A percentile compares a stretch with the other conserved stretches of the same genome.
Conservation (phyloP, 225 moss, liverwort and hornwort genomes). For the Thuidium tamariscinum region DNA sequence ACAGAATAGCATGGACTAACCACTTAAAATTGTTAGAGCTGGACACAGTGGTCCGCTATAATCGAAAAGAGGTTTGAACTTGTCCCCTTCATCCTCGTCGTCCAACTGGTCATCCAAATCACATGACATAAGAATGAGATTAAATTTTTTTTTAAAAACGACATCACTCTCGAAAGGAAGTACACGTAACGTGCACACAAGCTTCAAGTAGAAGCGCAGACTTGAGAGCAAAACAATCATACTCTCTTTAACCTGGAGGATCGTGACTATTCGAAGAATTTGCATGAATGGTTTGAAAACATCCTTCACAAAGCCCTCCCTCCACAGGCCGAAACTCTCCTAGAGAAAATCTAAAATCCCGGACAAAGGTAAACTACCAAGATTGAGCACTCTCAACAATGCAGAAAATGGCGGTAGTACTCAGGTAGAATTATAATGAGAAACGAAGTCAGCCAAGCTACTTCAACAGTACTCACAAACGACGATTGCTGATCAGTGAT, state of each 20-base stretch:
- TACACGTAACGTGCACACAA: neutral
- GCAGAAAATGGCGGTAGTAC: neutral
- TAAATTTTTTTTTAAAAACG: neutral
- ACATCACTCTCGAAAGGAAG: neutral
- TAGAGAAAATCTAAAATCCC: neutral
- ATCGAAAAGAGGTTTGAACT: constrained; percentile 34
- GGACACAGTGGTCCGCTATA: constrained; percentile 20
- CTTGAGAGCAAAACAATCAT: neutral
- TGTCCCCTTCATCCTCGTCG: constrained; percentile 1
- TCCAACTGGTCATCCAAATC: constrained; percentile 20
- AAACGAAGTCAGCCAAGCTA: neutral
- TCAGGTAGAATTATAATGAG: neutral
- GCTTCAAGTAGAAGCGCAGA: neutral
- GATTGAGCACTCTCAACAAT: neutral
- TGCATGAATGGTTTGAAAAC: neutral
- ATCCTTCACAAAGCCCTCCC: neutral
- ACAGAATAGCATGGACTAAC: neutral
- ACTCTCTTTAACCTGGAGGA: neutral
- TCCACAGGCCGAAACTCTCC: neutral
- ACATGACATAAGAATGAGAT: neutral
- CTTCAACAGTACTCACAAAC: neutral
- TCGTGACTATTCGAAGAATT: neutral
- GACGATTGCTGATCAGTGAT: neutral
- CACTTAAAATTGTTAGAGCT: constrained; percentile 16
- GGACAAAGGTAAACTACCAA: neutral